Evolutionary conservation across 495 filamentous ascomycete genomes (phyloP).

Genomic region (Paragyromitra xinjiangensis): DNA sequence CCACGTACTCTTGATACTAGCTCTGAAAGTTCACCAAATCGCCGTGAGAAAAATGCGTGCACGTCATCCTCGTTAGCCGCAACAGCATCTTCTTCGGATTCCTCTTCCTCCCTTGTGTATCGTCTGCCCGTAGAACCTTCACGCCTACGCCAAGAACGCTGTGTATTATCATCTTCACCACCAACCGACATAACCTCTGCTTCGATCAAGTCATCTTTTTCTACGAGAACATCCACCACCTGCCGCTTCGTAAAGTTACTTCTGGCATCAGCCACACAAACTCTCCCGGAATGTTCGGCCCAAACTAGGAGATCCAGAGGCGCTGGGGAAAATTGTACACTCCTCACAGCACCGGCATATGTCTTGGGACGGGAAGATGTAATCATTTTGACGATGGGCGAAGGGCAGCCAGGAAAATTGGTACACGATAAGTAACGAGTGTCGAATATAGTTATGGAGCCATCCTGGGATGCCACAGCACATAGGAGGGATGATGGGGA

Average conservation of each 20-base stretch:
- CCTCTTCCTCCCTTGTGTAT: constrained; percentile 48
- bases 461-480: constrained; percentile 76
- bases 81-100: constrained; percentile 46
- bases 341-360: constrained; percentile 81
- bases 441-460: constrained; percentile 75
- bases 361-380: constrained; percentile 67
- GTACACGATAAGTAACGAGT: constrained; percentile 63
- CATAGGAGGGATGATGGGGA: constrained; percentile 73
- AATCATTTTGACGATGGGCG: constrained; percentile 62
- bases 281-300: constrained; percentile 85
- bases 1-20: constrained; percentile 51
- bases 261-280: constrained; percentile 85
- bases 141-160: constrained; percentile 46
- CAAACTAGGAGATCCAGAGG: constrained; percentile 92
- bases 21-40: constrained; percentile 49
- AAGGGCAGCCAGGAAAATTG: constrained; percentile 58
- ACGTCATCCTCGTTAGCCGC: constrained; percentile 46
- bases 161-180: constrained; percentile 47
- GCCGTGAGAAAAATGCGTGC: constrained; percentile 50
- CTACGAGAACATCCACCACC: constrained; percentile 60
- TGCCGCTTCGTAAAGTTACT: constrained; percentile 79
- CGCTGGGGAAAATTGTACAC: constrained; percentile 88
- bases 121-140: constrained; percentile 40
- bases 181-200: constrained; percentile 51
- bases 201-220: constrained; percentile 53